Percentiles rank a stretch among this genome's conserved stretches.
Evolutionary conservation across 177 flowering plant genomes (phyloP).

Genomic region (Vitis hybrid): DNA sequence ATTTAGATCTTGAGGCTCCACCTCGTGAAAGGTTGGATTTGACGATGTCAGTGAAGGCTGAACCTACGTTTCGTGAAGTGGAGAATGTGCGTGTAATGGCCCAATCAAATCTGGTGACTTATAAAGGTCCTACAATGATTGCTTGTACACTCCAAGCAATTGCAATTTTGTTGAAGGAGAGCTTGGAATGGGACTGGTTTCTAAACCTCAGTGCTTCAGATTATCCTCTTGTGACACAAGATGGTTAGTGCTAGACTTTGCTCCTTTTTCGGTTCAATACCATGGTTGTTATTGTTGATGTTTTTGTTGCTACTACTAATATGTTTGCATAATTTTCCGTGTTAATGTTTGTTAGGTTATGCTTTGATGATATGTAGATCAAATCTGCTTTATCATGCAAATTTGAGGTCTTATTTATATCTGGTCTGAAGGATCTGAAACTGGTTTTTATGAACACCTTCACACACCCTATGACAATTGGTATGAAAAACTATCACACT

Average conservation of each 20-base stretch:
- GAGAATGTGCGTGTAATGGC: slow-evolving; percentile 93
- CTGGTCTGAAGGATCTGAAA: too few relatives aligned
- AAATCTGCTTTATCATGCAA: too few relatives aligned
- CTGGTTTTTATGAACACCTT: not conserved
- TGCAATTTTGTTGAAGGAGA: slow-evolving; percentile 81
- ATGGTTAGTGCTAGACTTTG: slow-evolving; percentile 57
- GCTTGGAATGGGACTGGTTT: slow-evolving; percentile 94
- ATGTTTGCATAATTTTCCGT: not conserved
- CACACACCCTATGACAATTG: too few relatives aligned
- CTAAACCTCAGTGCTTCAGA: slow-evolving; percentile 98
- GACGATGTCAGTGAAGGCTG: slow-evolving; percentile 61
- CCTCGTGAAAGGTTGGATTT: slow-evolving; percentile 86
- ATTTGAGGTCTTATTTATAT: too few relatives aligned
- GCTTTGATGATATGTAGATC: not conserved
- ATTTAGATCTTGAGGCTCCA: slow-evolving; percentile 97
- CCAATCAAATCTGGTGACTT: slow-evolving; percentile 92
- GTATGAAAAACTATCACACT: not conserved
- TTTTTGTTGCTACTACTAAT: not conserved
- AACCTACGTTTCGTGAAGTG: slow-evolving; percentile 69
- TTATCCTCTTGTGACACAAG: slow-evolving; percentile 98
- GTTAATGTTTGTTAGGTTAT: not conserved
- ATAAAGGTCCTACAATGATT: slow-evolving; percentile 97
- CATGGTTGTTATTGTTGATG: not conserved
- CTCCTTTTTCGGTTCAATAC: not conserved
- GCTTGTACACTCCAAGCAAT: slow-evolving; percentile 94